Evolutionary conservation across 768 basidiomycete species (phyloP), one percentile per base, ranked within the genome.

Genomic region (Candolleomyces eurysporus): DNA sequence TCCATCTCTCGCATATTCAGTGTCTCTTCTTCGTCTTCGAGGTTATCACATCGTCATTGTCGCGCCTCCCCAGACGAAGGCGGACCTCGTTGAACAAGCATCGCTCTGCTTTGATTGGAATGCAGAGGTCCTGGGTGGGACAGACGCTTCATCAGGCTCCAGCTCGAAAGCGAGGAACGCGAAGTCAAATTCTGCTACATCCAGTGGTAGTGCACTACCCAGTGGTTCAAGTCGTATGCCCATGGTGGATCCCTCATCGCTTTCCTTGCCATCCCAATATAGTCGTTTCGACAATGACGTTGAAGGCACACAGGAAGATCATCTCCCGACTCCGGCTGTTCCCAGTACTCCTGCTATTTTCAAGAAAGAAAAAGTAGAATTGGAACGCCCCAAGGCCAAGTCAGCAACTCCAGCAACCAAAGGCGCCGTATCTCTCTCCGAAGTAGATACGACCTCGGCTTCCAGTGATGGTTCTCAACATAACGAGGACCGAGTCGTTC

Each of bases 1-100:
- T 69, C 78, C 84, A 40, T 87, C 88, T 68, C 82, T 88, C 62
- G 81, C 82, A 2, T 89, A 87, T 66, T 82, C 83, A n/a, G 68
- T 87, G 45, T 83, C 88, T 1, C 74, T 76, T 43, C 73, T 90
- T 40, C 80, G 83, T 30, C 76, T 83, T 59, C 79, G 85, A 62
- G 73, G 73, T 48, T 85, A 84, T 67, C 71, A 74, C 19, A 78
- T 88, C 32, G 73, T 87, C 51, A 64, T 88, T 26, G 72, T 89
- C 42, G 76, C 76, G 14, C 78, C 75, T n/a, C 70, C 73, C 9
- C 70, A 69, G 4, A 67, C 74, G 1, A 78, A 83, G 42, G 67
- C 71, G n/a, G 82, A 78, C 62, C 73, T 89, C 40, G 82, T 77
- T 59, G 74, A 75, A 42, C 85, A 87, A 56, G 86, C 86, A 0